Base-by-base conservation (phyloP, 2,329 filamentous ascomycete genomes). In the Talaromyces sp. region DNA sequence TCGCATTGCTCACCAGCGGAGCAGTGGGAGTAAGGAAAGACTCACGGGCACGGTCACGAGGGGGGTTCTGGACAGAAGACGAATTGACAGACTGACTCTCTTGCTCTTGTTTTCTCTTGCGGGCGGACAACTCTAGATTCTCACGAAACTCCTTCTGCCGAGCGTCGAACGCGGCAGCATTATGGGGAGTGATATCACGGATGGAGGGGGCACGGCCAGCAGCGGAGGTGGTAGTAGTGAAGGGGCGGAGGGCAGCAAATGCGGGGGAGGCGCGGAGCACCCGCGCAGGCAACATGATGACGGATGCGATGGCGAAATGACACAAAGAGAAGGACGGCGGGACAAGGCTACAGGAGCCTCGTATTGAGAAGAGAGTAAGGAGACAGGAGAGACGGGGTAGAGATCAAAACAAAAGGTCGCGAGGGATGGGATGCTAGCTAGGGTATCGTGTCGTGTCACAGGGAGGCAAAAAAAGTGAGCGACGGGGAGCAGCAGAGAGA, bases 71-170 rank as follows among this genome's bases (percentile, higher is more conserved):
- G 71, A 76, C 71, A 75, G 77, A 72, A 75, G 77, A 72, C 71
- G 75, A 72, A 73, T 79, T 76, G 76, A 78, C 73, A 72, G 75
- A 88, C 87, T 85, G 78, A 96, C 92, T 93, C 84, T 92, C 90
- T 88, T 91, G 88, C 82, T 86, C 82, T 78, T 89, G 86, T 79
- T 90, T 90, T 77, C 82, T 82, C 81, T 88, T 90, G 78, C 90
- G 87, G 74, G 87, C 87, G 77, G 88, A 85, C 13, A 51, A 11
- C 70, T 87, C 84, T 70, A 96, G 81, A 75, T 90, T 86, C 77
- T 93, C 88, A 74, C 95, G 90, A 80, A 97, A 98, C 71, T 88
- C 84, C 77, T 88, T 89, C 80, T 96, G 93, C 77, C 89, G 91
- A 71, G 83, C 80, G 74, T 90, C 91, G 83, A 98, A 99, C 61